A percentile compares a stretch with the other conserved stretches of the same genome.
phyloP scores from a whole-genome alignment of 148 eudicot genomes.

The Cornus florida region DNA sequence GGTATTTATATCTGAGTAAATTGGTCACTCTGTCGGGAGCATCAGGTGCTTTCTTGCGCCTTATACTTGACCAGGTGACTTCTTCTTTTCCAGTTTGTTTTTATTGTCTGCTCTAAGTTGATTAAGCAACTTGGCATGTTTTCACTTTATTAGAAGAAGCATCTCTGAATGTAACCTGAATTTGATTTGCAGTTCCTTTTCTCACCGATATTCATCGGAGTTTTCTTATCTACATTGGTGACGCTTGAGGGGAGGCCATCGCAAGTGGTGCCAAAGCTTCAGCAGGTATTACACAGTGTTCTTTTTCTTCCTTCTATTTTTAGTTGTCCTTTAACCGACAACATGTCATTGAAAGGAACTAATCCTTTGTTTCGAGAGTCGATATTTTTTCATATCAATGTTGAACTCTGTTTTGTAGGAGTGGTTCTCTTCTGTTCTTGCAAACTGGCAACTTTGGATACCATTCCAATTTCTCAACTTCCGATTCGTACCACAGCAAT shows the following conservation, averaged over 20 bases:
- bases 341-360: conserved; percentile 6
- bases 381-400: background rate
- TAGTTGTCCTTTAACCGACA: background rate
- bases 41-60: conserved; percentile 62
- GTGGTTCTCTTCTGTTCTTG: conserved; percentile 88
- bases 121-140: background rate
- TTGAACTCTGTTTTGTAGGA: conserved; percentile 44
- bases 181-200: conserved; percentile 69
- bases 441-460: conserved; percentile 93
- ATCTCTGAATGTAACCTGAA: background rate
- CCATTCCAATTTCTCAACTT: conserved; percentile 98
- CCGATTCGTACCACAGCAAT: conserved; percentile 91
- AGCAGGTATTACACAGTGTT: conserved; percentile 51
- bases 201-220: conserved; percentile 79
- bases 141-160: background rate
- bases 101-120: background rate
- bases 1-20: conserved; percentile 66
- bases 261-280: conserved; percentile 78
- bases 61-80: conserved; percentile 63
- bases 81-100: background rate
- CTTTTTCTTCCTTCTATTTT: background rate
- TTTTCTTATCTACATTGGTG: conserved; percentile 63
- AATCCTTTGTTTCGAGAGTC: background rate
- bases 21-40: conserved; percentile 56
- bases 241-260: conserved; percentile 84